Evolutionary conservation across 805 yeast species (phyloP), one percentile per base, ranked within the genome.

Genomic region (Suhomyces faveliae): DNA sequence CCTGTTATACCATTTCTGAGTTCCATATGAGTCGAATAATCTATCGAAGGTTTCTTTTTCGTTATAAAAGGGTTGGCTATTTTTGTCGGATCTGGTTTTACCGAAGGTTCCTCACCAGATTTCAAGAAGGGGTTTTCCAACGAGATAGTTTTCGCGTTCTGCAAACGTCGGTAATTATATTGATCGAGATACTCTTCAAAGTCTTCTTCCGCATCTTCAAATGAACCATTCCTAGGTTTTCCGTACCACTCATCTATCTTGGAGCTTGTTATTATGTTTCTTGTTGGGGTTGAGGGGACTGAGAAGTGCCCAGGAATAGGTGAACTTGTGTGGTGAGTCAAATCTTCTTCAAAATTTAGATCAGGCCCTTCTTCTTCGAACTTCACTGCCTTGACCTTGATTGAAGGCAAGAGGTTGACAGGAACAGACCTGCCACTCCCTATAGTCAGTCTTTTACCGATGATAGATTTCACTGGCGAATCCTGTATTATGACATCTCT

Each of bases 1-100:
- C 79, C 80, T 0, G 77, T 74, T 44, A 67, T 68, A 48, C 64
- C 68, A 56, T 75, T 68, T 25, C 74, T 53, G 49, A 67, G 57
- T 51, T 76, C 79, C 44, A 71, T 60, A 42, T 70, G 72, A 12
- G 68, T 60, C 17, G 66, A 68, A 49, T 65, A 71, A 44, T 67
- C 64, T 42, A 60, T 37, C n/a, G 17, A 19, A 9, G 45, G 43
- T 25, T 12, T 11, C 7, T 9, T 25, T 21, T 47, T 29, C 17
- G 40, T 9, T 12, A 37, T 37, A 21, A 42, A 43, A 10, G 46
- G 46, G 20, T 43, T 43, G 20, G 25, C 25, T n/a, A n/a, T n/a
- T 21, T 19, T 21, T n/a, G 11, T 37, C 10, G 25, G 17, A 33
- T 17, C 37, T 33, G 37, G 37, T 9, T 17, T 17, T 17, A 3